Evolutionary conservation across 352 stramenopile species (phyloP), one percentile per base, ranked within the genome.

Genomic region (Nothophytophthora sp.): DNA sequence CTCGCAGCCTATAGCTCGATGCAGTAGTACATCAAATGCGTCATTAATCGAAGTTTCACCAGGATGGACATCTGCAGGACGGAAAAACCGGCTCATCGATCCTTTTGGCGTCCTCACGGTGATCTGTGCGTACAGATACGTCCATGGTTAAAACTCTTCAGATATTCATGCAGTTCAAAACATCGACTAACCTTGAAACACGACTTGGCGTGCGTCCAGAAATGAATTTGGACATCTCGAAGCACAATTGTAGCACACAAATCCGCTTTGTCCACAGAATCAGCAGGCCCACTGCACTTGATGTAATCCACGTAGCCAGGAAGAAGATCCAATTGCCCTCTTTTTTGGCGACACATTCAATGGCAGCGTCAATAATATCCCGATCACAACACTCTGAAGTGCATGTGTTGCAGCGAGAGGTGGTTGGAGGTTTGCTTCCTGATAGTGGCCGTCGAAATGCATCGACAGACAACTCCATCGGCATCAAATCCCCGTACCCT

Each of bases 341-440:
- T n/a, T n/a, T n/a, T n/a, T n/a, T n/a, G n/a, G n/a, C n/a, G n/a
- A n/a, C n/a, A n/a, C n/a, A n/a, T n/a, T n/a, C n/a, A n/a, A n/a
- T n/a, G n/a, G 30, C 28, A 3, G 3, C 20, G 11, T 55, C 37
- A 5, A 55, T 55, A n/a, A 61, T 29, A 19, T 56, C 38, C 22
- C 42, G 33, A 12, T 40, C 48, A 16, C 23, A 18, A 13, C 50
- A 61, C 1, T 5, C 29, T 37, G 22, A 15, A 1, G 20, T 29
- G 19, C 48, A 56, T 5, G 9, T 7, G 1, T 2, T 15, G 8
- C 48, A 49, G 4, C 2, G 2, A 0, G 48, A 5, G 5, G 38
- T 56, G 6, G 23, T 48, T 8, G 27, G 32, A 4, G 48, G 12
- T 0, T 13, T 12, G 12, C 46, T 13, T 13, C 40, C 40, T 8